These are phyloP conservation scores for Chlorencoelia australis DNA, from an alignment of 2,329 filamentous ascomycete genomes.

Conservation along the genomic window DNA sequence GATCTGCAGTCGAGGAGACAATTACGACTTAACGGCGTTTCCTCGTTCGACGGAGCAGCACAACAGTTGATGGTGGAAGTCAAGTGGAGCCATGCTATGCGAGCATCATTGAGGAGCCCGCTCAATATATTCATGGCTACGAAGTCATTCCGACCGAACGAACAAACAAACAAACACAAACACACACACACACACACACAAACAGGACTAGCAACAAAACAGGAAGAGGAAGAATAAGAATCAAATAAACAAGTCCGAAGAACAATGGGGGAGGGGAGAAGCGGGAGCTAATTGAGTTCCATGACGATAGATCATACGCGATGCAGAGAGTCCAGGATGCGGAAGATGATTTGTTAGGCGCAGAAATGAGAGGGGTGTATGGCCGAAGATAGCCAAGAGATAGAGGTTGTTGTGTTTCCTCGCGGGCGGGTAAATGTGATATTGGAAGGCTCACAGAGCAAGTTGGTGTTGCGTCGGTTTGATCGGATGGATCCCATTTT, in stretches of 20 bases:
- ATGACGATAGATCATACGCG: too few relatives aligned
- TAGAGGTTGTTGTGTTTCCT: constrained; percentile 1
- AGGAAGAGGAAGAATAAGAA: constrained; percentile 1
- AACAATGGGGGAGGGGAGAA: too few relatives aligned
- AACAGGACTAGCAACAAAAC: background rate
- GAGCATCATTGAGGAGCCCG: constrained; percentile 25
- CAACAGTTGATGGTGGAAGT: constrained; percentile 22
- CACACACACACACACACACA: too few relatives aligned
- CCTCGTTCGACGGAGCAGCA: constrained; percentile 11
- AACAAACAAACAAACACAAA: constrained; percentile 1
- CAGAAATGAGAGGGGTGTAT: constrained; percentile 5
- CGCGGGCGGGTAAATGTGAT: constrained; percentile 6
- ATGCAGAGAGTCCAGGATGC: too few relatives aligned
- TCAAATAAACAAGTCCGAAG: too few relatives aligned
- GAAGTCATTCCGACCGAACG: constrained; percentile 19
- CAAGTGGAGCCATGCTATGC: constrained; percentile 23
- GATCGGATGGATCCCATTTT: too few relatives aligned
- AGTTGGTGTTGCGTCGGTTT: too few relatives aligned
- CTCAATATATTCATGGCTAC: constrained; percentile 25
- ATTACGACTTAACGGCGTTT: constrained; percentile 19
- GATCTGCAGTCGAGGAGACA: too few relatives aligned
- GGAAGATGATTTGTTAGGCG: background rate
- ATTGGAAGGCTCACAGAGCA: constrained; percentile 2
- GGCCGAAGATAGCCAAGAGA: too few relatives aligned
- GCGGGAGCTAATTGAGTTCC: too few relatives aligned